Percentiles rank a stretch among this genome's conserved stretches.
Evolutionary conservation across 176 grass and related monocot species (phyloP).

Genomic region (Saccharum spontaneum): DNA sequence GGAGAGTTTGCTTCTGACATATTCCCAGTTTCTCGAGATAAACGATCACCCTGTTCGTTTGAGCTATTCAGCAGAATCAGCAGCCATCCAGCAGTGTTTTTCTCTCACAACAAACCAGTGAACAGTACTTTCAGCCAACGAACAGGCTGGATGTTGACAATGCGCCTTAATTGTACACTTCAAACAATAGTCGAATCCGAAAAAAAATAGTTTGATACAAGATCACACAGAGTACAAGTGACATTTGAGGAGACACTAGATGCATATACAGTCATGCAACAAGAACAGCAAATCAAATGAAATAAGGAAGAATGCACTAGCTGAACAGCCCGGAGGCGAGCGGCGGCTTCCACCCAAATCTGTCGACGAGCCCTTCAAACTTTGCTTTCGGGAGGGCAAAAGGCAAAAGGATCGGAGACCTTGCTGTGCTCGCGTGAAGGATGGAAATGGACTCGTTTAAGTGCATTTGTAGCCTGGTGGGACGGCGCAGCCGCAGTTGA

Average conservation of each 20-base stretch:
- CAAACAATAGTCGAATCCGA: background rate
- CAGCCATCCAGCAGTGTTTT: too few species aligned
- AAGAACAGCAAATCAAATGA: conserved; percentile 31
- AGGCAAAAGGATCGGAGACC: too few species aligned
- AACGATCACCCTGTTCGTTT: too few species aligned
- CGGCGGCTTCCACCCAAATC: conserved; percentile 38
- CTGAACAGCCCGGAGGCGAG: conserved; percentile 31
- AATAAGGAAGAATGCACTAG: conserved; percentile 13
- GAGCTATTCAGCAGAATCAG: too few species aligned
- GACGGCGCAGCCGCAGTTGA: conserved; percentile 59
- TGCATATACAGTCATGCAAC: conserved; percentile 43
- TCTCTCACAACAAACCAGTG: too few species aligned
- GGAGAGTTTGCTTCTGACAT: background rate
- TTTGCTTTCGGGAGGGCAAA: background rate
- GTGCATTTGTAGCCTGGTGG: conserved; percentile 65
- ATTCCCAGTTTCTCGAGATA: background rate
- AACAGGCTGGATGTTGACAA: too few species aligned
- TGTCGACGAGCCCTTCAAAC: background rate
- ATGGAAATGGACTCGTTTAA: too few species aligned
- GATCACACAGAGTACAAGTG: conserved; percentile 17
- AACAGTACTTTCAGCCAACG: too few species aligned
- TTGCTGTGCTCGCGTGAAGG: too few species aligned
- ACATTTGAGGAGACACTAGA: background rate
- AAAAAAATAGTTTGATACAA: conserved; percentile 12
- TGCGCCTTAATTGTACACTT: background rate